Evolutionary conservation across 306 rosid genomes (phyloP).

Genomic region (Trifolium subterraneum): DNA sequence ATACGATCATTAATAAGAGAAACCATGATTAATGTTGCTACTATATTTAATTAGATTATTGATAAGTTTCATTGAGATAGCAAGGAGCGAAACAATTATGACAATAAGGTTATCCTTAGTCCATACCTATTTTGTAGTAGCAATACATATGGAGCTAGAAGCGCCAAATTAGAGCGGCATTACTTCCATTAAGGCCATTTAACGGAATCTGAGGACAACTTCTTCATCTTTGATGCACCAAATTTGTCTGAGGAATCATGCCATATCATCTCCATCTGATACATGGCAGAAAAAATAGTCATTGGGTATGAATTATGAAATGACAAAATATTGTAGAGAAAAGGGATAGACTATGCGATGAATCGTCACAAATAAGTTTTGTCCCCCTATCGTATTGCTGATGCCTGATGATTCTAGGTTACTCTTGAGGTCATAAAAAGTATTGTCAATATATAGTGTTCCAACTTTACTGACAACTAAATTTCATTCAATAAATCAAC

Average conservation of each 20-base stretch:
- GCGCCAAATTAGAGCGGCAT: conserved; percentile 30
- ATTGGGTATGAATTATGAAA: conserved; percentile 25
- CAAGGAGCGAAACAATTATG: conserved; percentile 19
- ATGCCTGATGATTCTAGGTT: conserved; percentile 39
- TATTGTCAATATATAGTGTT: conserved; percentile 30
- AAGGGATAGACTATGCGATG: conserved; percentile 7
- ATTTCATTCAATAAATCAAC: conserved; percentile 34
- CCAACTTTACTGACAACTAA: conserved; percentile 13
- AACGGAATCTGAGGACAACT: conserved; percentile 54
- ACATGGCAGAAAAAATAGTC: conserved; percentile 39
- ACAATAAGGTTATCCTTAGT: conserved; percentile 38
- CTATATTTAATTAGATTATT: conserved; percentile 28
- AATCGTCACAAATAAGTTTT: background rate
- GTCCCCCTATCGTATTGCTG: background rate
- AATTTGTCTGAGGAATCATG: conserved; percentile 58
- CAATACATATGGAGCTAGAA: conserved; percentile 36
- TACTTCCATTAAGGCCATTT: conserved; percentile 88
- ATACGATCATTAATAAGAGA: conserved; percentile 22
- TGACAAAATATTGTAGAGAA: conserved; percentile 35
- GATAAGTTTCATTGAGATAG: background rate
- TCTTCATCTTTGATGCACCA: conserved; percentile 63
- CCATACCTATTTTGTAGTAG: conserved; percentile 42
- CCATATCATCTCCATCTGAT: conserved; percentile 95
- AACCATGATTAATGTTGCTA: conserved; percentile 19
- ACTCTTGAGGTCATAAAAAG: conserved; percentile 11